These are phyloP conservation scores for Singerocomus inundabilis DNA, from an alignment of 1,284 basidiomycete genomes.

Conservation along the genomic window DNA sequence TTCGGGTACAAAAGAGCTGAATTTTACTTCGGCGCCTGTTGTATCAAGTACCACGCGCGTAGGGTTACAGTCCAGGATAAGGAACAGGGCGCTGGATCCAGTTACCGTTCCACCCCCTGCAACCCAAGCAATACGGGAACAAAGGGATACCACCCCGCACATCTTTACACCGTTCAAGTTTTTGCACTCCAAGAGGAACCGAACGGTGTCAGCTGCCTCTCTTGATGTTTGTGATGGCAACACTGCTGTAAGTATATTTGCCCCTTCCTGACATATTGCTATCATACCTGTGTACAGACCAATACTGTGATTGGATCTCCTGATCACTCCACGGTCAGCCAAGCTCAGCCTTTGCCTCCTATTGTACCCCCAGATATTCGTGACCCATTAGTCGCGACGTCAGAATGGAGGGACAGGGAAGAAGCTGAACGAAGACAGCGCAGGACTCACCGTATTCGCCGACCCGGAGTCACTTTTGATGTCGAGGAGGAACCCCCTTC, in stretches of 20 bases:
- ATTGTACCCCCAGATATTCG: slow-evolving; percentile 57
- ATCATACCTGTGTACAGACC: slow-evolving; percentile 37
- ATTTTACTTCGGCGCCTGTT: slow-evolving; percentile 2
- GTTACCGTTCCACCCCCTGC: slow-evolving; percentile 18
- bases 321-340: slow-evolving; percentile 64
- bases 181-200: slow-evolving; percentile 54
- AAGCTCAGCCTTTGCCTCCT: slow-evolving; percentile 44
- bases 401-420: slow-evolving; percentile 61
- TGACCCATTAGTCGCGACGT: slow-evolving; percentile 60
- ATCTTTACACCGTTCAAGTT: slow-evolving; percentile 63
- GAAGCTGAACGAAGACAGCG: slow-evolving; percentile 40
- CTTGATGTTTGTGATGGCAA: slow-evolving; percentile 72
- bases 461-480: slow-evolving; percentile 72
- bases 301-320: slow-evolving; percentile 73
- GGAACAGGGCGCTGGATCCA: slow-evolving; percentile 31
- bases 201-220: slow-evolving; percentile 70
- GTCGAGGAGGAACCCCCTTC: slow-evolving; percentile 50
- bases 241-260: slow-evolving; percentile 52
- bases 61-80: slow-evolving; percentile 21
- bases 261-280: slow-evolving; percentile 9
- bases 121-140: slow-evolving; percentile 25
- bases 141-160: slow-evolving; percentile 43
- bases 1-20: slow-evolving; percentile 18
- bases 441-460: slow-evolving; percentile 47
- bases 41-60: slow-evolving; percentile 8